Conservation (phyloP, 352 stramenopile species). For the Lagenidium sp. region DNA sequence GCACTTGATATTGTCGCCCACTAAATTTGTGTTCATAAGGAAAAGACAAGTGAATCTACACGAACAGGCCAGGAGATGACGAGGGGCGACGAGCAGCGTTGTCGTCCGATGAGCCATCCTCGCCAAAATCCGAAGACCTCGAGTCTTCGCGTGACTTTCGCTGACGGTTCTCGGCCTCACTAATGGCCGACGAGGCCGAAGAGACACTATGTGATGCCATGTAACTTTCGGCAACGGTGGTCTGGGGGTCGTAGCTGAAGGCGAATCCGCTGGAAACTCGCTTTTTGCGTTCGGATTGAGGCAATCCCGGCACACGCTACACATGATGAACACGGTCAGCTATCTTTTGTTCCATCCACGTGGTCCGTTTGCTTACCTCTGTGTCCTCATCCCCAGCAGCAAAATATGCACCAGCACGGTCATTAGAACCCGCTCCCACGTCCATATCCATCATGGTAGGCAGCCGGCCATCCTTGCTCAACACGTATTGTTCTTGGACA, state of each 20-base stretch:
- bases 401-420: constrained; percentile 5
- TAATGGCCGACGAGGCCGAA: constrained; percentile 46
- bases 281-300: constrained; percentile 25
- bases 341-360: background rate
- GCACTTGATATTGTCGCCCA: too few relatives aligned
- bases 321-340: background rate
- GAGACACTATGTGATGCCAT: constrained; percentile 60
- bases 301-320: constrained; percentile 8
- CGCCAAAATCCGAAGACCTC: constrained; percentile 51
- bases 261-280: constrained; percentile 71
- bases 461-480: constrained; percentile 16
- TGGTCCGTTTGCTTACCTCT: too few relatives aligned
- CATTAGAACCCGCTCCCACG: constrained; percentile 37
- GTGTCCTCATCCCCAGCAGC: too few relatives aligned
- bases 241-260: constrained; percentile 78
- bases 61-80: constrained; percentile 13
- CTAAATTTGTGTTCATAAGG: too few relatives aligned
- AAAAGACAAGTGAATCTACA: constrained; percentile 3
- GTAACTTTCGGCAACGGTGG: constrained; percentile 68
- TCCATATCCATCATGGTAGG: constrained; percentile 25
- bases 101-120: constrained; percentile 4
- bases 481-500: constrained; percentile 67
- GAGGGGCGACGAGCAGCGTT: background rate
- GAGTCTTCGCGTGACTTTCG: constrained; percentile 68
- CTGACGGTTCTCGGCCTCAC: constrained; percentile 47